Evolutionary conservation across 441 rosid genomes (phyloP).

Genomic region (Arabidopsis hybrid): DNA sequence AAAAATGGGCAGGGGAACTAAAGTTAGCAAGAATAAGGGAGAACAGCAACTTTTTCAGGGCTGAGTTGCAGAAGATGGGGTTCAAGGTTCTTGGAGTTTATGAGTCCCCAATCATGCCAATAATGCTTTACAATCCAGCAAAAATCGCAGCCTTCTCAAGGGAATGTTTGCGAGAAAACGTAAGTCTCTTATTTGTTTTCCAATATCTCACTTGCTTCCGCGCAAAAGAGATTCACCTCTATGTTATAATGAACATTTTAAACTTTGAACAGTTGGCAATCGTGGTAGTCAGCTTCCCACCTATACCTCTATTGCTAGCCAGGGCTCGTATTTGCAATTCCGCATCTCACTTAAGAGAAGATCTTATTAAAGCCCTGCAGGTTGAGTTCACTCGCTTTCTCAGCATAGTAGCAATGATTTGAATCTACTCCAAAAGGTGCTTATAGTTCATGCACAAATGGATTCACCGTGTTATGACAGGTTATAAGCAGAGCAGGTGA

Average conservation of each 20-base stretch:
- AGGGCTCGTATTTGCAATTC: slow-evolving; percentile 94
- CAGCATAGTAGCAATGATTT: slow-evolving; percentile 5
- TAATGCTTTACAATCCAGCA: slow-evolving; percentile 95
- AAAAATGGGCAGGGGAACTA: slow-evolving; percentile 65
- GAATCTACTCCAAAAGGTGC: slow-evolving; percentile 1
- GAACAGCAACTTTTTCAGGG: slow-evolving; percentile 90
- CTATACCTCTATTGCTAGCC: slow-evolving; percentile 83
- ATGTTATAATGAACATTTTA: background rate
- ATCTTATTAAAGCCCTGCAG: slow-evolving; percentile 77
- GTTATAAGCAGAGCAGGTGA: slow-evolving; percentile 75
- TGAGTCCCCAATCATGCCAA: slow-evolving; percentile 93
- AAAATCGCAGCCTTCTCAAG: slow-evolving; percentile 93
- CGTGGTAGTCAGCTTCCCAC: slow-evolving; percentile 86
- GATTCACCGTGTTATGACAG: too few relatives aligned
- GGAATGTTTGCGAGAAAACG: slow-evolving; percentile 81
- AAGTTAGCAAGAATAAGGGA: slow-evolving; percentile 87
- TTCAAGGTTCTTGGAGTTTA: slow-evolving; percentile 94
- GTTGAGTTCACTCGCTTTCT: background rate
- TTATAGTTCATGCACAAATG: background rate
- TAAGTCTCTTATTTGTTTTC: slow-evolving; percentile 30
- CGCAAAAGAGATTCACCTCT: background rate
- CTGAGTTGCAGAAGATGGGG: slow-evolving; percentile 92
- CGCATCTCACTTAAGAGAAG: slow-evolving; percentile 82
- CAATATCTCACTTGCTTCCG: background rate
- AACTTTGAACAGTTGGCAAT: slow-evolving; percentile 66